A percentile compares a stretch with the other conserved stretches of the same genome.
phyloP scores from a whole-genome alignment of 2,329 filamentous ascomycete species.

The Tolypocladium amazonense region DNA sequence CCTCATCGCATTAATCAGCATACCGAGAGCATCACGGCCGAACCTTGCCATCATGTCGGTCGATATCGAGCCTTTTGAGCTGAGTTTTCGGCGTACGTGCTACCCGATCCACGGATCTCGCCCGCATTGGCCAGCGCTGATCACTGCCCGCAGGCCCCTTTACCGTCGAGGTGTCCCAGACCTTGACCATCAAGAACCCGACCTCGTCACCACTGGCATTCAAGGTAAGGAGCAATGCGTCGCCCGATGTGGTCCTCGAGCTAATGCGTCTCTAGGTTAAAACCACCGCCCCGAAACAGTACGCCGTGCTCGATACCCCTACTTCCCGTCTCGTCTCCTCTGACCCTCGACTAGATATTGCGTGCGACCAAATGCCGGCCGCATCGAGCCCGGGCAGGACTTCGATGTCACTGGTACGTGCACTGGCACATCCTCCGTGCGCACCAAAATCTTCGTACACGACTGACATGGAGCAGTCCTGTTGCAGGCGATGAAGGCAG shows the following conservation, averaged over 20 bases:
- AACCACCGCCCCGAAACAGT: slow-evolving; percentile 98
- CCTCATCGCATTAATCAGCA: background rate
- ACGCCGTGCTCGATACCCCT: slow-evolving; percentile 29
- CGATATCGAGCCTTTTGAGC: slow-evolving; percentile 82
- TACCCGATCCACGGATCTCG: background rate
- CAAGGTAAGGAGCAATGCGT: slow-evolving; percentile 41
- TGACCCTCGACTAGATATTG: slow-evolving; percentile 61
- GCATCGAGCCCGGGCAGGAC: slow-evolving; percentile 79
- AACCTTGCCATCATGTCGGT: slow-evolving; percentile 64
- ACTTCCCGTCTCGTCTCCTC: slow-evolving; percentile 6
- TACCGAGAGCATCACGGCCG: background rate
- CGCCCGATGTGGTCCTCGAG: slow-evolving; percentile 2
- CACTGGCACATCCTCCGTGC: background rate
- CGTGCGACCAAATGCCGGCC: slow-evolving; percentile 91
- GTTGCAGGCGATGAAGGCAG: slow-evolving; percentile 95
- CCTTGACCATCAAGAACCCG: slow-evolving; percentile 54
- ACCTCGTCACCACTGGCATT: slow-evolving; percentile 54
- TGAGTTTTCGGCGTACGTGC: slow-evolving; percentile 81
- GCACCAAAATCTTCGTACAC: background rate
- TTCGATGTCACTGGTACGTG: slow-evolving; percentile 83
- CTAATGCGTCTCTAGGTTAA: slow-evolving; percentile 59
- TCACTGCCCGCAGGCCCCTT: slow-evolving; percentile 44
- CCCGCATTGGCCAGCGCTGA: slow-evolving; percentile 3
- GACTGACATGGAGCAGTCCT: slow-evolving; percentile 51
- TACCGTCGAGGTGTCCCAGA: slow-evolving; percentile 54